Evolutionary conservation across 1,284 basidiomycete species (phyloP).

Genomic region (Sanghuangporus sanghuang): DNA sequence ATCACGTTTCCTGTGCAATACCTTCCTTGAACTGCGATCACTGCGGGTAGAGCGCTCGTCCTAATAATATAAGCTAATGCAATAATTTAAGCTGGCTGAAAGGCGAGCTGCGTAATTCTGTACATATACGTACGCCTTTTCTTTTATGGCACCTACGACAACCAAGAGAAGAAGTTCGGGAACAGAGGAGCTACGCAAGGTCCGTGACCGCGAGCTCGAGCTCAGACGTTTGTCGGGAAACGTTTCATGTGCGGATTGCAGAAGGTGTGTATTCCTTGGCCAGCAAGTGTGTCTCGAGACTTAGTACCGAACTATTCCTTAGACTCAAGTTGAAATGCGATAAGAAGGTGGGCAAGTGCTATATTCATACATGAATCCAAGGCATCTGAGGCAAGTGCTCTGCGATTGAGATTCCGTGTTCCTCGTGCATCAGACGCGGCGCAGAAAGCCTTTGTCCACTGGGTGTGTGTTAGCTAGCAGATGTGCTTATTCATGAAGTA

Average conservation of each 20-base stretch:
- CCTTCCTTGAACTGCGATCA: no score
- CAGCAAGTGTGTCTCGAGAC: no score
- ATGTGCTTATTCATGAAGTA: not conserved
- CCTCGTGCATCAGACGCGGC: not conserved
- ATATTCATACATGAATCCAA: not conserved
- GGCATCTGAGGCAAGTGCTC: not conserved
- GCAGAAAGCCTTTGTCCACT: not conserved
- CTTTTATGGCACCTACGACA: not conserved
- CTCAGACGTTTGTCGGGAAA: slow-evolving; percentile 12
- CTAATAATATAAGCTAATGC: no score
- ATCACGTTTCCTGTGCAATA: no score
- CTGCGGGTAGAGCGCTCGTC: no score
- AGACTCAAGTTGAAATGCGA: slow-evolving; percentile 17
- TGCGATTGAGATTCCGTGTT: slow-evolving; percentile 9
- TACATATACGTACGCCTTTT: not conserved
- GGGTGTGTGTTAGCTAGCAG: not conserved
- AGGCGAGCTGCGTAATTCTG: not conserved
- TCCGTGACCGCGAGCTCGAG: slow-evolving; percentile 13
- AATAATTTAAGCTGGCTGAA: not conserved
- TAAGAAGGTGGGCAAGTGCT: slow-evolving; percentile 10
- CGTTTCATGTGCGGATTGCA: slow-evolving; percentile 16
- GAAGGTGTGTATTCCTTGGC: not conserved
- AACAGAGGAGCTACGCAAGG: slow-evolving; percentile 2
- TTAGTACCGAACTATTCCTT: not conserved
- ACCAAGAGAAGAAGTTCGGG: not conserved